phyloP scores from a whole-genome alignment of 306 rosid genomes.

The Inga leiocalycina region DNA sequence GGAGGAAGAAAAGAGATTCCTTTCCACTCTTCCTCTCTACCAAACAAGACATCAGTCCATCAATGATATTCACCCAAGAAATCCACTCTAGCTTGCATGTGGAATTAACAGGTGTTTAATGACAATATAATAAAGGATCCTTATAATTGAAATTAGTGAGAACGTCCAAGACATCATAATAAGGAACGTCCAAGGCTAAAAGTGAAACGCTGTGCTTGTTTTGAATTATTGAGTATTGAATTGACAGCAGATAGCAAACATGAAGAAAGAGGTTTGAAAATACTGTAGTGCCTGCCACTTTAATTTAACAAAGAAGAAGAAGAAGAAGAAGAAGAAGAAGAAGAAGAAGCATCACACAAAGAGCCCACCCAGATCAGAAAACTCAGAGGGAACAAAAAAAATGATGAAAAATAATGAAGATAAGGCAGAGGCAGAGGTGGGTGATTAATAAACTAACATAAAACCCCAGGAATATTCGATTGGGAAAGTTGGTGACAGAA shows the following conservation, averaged over 20 bases:
- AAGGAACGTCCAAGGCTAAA: background rate
- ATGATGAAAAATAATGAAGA: too few species aligned
- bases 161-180: background rate
- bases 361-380: too few species aligned
- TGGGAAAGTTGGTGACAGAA: constrained; percentile 2
- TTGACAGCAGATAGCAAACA: background rate
- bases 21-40: background rate
- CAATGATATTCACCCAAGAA: background rate
- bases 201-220: background rate
- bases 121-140: background rate
- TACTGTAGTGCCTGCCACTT: background rate
- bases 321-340: background rate
- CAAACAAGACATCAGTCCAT: background rate
- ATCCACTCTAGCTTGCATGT: background rate
- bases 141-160: background rate
- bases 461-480: background rate
- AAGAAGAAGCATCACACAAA: background rate
- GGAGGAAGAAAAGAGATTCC: background rate
- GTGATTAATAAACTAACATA: too few species aligned
- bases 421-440: too few species aligned
- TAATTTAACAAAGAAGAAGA: background rate
- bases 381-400: too few species aligned
- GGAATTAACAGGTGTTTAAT: background rate
- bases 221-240: background rate
- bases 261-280: background rate